These are phyloP conservation scores for Hygrophila difformis DNA, from an alignment of 257 asterid genomes.

Conservation along the genomic window DNA sequence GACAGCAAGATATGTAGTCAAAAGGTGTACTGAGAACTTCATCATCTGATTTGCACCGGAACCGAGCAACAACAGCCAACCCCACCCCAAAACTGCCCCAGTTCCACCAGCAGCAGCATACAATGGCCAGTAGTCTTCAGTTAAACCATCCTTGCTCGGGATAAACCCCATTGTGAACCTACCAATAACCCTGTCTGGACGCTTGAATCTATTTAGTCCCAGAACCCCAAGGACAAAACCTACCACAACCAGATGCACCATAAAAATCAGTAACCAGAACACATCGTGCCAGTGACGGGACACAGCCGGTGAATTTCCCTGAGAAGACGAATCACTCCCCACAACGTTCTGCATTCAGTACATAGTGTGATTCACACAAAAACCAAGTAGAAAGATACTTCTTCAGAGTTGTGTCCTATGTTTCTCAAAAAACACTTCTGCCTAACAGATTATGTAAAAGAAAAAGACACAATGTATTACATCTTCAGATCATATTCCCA, in stretches of 20 bases:
- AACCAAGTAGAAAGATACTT: neutral
- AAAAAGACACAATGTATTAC: neutral
- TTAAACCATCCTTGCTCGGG: constrained; percentile 72
- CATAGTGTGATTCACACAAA: constrained; percentile 9
- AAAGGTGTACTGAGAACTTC: constrained; percentile 80
- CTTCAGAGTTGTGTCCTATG: constrained; percentile 1
- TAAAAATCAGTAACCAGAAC: constrained; percentile 75
- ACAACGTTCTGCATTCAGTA: constrained; percentile 51
- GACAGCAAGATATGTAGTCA: constrained; percentile 96
- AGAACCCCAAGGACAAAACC: constrained; percentile 74
- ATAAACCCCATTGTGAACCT: constrained; percentile 64
- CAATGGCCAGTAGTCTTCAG: constrained; percentile 92
- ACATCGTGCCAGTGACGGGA: constrained; percentile 84
- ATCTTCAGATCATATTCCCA: neutral
- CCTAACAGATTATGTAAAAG: neutral
- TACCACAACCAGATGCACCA: constrained; percentile 59
- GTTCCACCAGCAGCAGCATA: constrained; percentile 76
- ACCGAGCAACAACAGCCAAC: constrained; percentile 82
- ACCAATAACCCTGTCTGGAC: constrained; percentile 85
- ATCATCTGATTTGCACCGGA: constrained; percentile 67
- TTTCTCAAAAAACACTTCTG: neutral
- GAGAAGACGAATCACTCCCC: constrained; percentile 40
- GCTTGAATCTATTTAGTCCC: constrained; percentile 80
- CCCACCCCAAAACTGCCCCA: constrained; percentile 74
- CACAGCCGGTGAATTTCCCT: constrained; percentile 33